A percentile compares a stretch with the other conserved stretches of the same genome.
Conservation (phyloP, 2,329 filamentous ascomycete species). For the Fusarium tuaranense region DNA sequence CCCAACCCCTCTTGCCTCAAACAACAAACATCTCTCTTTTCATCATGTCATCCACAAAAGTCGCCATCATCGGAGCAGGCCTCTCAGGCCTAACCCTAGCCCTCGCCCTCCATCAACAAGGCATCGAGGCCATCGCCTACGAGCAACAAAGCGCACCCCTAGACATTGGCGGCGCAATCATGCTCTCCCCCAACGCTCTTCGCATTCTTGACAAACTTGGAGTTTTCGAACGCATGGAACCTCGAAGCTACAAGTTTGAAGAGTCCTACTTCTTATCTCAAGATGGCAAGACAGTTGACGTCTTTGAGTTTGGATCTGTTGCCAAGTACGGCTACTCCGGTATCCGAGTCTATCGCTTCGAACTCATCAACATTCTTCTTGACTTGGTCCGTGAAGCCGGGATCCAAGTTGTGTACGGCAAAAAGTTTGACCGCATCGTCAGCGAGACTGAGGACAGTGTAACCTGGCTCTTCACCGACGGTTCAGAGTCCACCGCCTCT, state of each 20-base stretch:
- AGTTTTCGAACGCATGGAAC: slow-evolving; percentile 58
- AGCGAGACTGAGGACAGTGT: slow-evolving; percentile 55
- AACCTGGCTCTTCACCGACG: slow-evolving; percentile 61
- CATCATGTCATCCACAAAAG: slow-evolving; percentile 25
- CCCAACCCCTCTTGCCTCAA: background rate
- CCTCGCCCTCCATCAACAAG: slow-evolving; percentile 63
- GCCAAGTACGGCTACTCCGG: slow-evolving; percentile 64
- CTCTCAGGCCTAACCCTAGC: slow-evolving; percentile 65
- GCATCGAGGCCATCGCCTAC: slow-evolving; percentile 63
- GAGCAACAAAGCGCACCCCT: slow-evolving; percentile 59
- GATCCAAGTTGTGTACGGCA: slow-evolving; percentile 59
- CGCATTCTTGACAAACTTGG: slow-evolving; percentile 63
- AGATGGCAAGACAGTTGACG: slow-evolving; percentile 48
- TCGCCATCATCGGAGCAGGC: slow-evolving; percentile 51
- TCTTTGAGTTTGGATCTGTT: slow-evolving; percentile 61
- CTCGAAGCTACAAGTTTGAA: slow-evolving; percentile 63
- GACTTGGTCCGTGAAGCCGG: slow-evolving; percentile 52
- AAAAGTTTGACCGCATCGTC: slow-evolving; percentile 59
- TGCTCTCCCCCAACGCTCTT: slow-evolving; percentile 70
- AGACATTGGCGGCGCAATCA: slow-evolving; percentile 65
- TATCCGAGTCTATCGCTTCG: slow-evolving; percentile 65
- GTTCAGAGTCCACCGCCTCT: slow-evolving; percentile 51
- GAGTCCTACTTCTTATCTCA: slow-evolving; percentile 59
- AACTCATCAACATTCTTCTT: slow-evolving; percentile 62
- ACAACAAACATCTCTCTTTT: background rate